Evolutionary conservation across 73 alveolate species (phyloP), one percentile per base, ranked within the genome.

Genomic region (Urostyla sp.): DNA sequence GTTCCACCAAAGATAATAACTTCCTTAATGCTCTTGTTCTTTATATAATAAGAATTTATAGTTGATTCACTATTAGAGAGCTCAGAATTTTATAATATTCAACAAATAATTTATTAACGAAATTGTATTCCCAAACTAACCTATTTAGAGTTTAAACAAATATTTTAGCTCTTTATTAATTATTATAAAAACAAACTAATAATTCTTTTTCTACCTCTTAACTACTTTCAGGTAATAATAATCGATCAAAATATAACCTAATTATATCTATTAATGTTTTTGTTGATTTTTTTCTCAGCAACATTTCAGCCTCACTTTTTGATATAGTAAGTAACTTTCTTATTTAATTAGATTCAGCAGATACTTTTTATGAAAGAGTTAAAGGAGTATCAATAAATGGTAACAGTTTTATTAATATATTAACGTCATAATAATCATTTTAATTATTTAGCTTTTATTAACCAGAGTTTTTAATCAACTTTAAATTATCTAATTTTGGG

Each of bases 231-330:
- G 79, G 67, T 18, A 27, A 16, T 8, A 75, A 52, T 8, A 75
- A 55, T 4, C 15, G 24, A 16, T 75, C 87, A 59, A 75, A 75
- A 30, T 75, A 75, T 1, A 45, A 5, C 11, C 24, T 56, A 4
- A 75, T 75, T 2, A 58, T 59, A 8, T 36, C 79, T 15, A 75
- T 34, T 43, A 56, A 28, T 15, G 79, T 75, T 16, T n/a, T 16
- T 15, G 43, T 13, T 38, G 24, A 44, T 23, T 56, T 32, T 46
- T 28, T 81, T 53, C 59, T 67, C 72, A 4, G 8, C 3, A 81
- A 26, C 91, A 81, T 81, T 26, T 73, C 28, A 24, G 85, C 91
- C 40, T 81, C 91, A 5, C 81, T 16, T 36, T 53, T 81, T 18
- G 59, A 85, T 18, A 81, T 72, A 72, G 35, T 27, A 0, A 81